Evolutionary conservation across 371 early-diverging fungal genomes (phyloP).

Genomic region (Mortierella polycephala): DNA sequence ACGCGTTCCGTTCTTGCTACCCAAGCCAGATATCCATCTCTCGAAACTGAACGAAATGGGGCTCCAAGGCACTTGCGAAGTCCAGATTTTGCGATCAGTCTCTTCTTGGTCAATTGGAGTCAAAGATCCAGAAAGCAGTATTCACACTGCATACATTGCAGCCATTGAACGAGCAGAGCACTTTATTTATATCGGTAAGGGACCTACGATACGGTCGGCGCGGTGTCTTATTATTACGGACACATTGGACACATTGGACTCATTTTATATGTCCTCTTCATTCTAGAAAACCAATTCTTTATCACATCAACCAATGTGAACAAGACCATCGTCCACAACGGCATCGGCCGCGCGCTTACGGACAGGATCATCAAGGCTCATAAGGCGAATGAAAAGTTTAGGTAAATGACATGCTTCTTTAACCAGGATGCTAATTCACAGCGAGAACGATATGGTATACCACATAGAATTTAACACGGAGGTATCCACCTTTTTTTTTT

Average conservation of each 20-base stretch:
- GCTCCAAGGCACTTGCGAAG: constrained; percentile 71
- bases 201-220: not conserved
- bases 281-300: constrained; percentile 47
- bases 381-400: constrained; percentile 73
- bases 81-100: constrained; percentile 78
- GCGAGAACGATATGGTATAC: no score
- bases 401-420: constrained; percentile 11
- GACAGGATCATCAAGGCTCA: constrained; percentile 87
- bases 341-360: constrained; percentile 76
- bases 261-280: not conserved
- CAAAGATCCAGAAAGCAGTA: constrained; percentile 59
- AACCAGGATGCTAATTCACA: not conserved
- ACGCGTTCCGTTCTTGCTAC: constrained; percentile 76
- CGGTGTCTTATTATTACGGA: not conserved
- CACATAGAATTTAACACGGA: not conserved
- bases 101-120: constrained; percentile 76
- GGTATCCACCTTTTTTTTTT: not conserved
- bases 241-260: not conserved
- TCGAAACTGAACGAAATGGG: constrained; percentile 70
- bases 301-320: constrained; percentile 62
- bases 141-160: constrained; percentile 77
- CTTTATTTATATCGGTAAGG: constrained; percentile 95
- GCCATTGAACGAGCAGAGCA: constrained; percentile 82
- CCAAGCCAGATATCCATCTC: constrained; percentile 78
- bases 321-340: constrained; percentile 74